phyloP scores from a whole-genome alignment of 2,329 filamentous ascomycete species.

The Ploettnerulaceae sp. region DNA sequence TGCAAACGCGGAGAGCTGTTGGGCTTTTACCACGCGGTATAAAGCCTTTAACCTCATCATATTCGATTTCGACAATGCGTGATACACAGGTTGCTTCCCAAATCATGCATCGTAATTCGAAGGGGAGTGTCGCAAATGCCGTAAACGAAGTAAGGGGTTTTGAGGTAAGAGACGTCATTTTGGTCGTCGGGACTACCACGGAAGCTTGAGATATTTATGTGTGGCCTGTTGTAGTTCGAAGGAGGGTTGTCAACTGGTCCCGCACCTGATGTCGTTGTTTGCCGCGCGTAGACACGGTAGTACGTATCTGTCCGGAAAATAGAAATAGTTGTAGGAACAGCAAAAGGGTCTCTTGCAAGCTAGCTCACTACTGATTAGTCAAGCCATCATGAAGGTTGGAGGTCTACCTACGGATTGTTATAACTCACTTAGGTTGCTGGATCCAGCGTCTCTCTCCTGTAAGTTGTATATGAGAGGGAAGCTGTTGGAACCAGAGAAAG shows the following conservation, averaged over 20 bases:
- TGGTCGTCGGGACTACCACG: not conserved
- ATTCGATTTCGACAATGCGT: constrained; percentile 14
- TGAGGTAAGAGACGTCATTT: not conserved
- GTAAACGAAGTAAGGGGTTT: constrained; percentile 15
- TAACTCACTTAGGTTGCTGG: no score
- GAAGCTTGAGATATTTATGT: not conserved
- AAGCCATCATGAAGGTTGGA: no score
- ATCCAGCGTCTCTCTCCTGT: no score
- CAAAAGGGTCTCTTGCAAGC: no score
- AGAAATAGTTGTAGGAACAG: no score
- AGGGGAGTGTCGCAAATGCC: constrained; percentile 19
- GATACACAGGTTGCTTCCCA: constrained; percentile 18
- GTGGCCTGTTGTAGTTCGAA: not conserved
- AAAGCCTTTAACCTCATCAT: constrained; percentile 13
- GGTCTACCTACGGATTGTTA: no score
- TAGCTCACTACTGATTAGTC: no score
- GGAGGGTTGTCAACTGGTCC: not conserved
- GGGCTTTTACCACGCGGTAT: constrained; percentile 2
- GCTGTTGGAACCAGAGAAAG: no score
- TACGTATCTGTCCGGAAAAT: no score
- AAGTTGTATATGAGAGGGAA: no score
- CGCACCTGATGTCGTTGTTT: no score
- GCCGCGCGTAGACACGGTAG: no score
- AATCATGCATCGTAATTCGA: constrained; percentile 19
- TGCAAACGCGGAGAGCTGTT: constrained; percentile 13